Evolutionary conservation across 495 filamentous ascomycete species (phyloP), one percentile per base, ranked within the genome.

Genomic region (Massariosphaeria phaeospora): DNA sequence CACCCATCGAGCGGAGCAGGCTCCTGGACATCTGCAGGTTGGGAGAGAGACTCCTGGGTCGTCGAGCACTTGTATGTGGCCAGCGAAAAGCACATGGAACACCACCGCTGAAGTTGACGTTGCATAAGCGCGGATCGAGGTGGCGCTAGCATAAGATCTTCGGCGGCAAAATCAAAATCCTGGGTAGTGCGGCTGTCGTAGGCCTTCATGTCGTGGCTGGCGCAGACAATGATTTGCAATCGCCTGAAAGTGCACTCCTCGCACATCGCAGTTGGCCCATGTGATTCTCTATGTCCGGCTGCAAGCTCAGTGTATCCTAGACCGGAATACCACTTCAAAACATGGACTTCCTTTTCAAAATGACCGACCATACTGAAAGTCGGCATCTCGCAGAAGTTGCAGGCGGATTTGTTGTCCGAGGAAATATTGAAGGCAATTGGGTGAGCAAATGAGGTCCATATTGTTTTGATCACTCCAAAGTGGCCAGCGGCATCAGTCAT

Each of bases 321-420:
- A 3, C 52, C 59, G 29, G 52, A 49, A 12, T 42, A 8, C 59
- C 59, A 62, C 27, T 40, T 30, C 11, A 62, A n/a, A 18, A 48
- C 52, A 21, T 62, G 40, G 5, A 53, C 42, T 20, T 31, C 26
- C 20, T 31, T 34, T 27, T 57, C 52, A 9, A 21, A 31, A 21
- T 47, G 41, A 7, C 59, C 59, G 34, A 57, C 10, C 4, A 57
- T 34, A 13, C 46, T 24, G 30, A 62, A 57, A 8, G 12, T 11
- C 21, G 59, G 52, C 21, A 35, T 38, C 13, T 51, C 39, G 59
- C 59, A 62, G 46, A 56, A 62, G 23, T 23, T 39, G 36, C 59
- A 62, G 9, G 23, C 25, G 5, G 9, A n/a, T 18, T 31, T 1
- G 1, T 26, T 11, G 11, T 18, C 12, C 15, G 17, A 6, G 1